A percentile compares a stretch with the other conserved stretches of the same genome.
phyloP scores from a whole-genome alignment of 805 yeast genomes.

The Metschnikowia vanudenii region DNA sequence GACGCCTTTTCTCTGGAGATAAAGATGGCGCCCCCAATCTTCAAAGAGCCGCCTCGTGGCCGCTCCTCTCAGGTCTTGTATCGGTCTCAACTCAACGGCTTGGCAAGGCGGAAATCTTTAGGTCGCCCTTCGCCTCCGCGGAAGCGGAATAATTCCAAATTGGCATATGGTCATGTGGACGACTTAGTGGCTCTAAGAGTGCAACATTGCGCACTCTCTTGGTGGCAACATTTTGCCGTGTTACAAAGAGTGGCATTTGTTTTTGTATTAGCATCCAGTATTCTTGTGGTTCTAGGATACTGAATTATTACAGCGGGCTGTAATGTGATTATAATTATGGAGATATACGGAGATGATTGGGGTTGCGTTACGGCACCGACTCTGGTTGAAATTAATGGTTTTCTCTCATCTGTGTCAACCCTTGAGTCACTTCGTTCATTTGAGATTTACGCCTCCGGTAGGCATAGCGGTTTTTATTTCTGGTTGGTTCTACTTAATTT shows the following conservation, averaged over 20 bases:
- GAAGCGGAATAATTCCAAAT: neutral
- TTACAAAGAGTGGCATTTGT: neutral
- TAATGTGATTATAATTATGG: neutral
- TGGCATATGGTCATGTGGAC: neutral
- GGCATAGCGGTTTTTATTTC: too few relatives aligned
- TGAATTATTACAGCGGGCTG: neutral
- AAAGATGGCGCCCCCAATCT: neutral
- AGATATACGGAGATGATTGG: too few relatives aligned
- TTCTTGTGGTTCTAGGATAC: conserved; percentile 3
- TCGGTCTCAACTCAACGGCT: conserved; percentile 15
- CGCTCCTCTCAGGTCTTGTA: conserved; percentile 14
- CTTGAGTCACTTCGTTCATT: neutral
- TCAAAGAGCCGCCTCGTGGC: conserved; percentile 12
- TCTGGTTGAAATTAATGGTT: too few relatives aligned
- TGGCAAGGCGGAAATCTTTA: neutral
- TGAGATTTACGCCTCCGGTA: neutral
- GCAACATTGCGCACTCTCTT: neutral
- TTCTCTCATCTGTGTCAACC: neutral
- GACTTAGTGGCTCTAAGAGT: conserved; percentile 4
- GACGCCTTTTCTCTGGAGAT: neutral
- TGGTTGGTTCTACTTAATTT: too few relatives aligned
- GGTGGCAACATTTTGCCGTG: conserved; percentile 4
- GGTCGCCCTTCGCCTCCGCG: conserved; percentile 2
- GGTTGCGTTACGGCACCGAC: too few relatives aligned
- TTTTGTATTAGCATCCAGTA: neutral